phyloP scores from a whole-genome alignment of 1,139 yeast species.

The Sugiyamaella grinbergsii region DNA sequence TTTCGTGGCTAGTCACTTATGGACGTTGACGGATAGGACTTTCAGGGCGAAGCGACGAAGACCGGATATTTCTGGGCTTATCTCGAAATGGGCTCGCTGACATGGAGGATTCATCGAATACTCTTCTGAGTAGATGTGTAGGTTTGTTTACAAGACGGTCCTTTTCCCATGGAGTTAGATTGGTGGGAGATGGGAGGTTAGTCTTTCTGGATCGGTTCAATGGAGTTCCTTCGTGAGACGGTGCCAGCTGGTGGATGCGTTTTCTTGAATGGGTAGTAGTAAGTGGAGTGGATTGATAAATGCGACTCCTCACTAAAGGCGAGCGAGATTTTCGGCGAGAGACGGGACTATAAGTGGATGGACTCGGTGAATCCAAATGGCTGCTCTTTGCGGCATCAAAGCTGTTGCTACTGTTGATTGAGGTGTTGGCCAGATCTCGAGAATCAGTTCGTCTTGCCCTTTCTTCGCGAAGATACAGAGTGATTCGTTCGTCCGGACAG shows the following conservation, averaged over 20 bases:
- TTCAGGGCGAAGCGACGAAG: slow-evolving; percentile 3
- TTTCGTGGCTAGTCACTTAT: too few relatives aligned
- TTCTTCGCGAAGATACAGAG: slow-evolving; percentile 66
- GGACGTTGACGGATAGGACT: slow-evolving; percentile 9
- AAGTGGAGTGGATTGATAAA: not conserved
- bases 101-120: slow-evolving; percentile 16
- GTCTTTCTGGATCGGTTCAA: not conserved
- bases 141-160: slow-evolving; percentile 30
- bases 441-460: slow-evolving; percentile 22
- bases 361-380: slow-evolving; percentile 11
- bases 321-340: slow-evolving; percentile 1
- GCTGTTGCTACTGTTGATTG: not conserved
- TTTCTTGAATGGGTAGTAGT: not conserved
- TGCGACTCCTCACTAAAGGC: not conserved
- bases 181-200: slow-evolving; percentile 4
- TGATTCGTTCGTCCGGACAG: slow-evolving; percentile 66
- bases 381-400: slow-evolving; percentile 1
- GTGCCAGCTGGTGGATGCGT: not conserved
- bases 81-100: slow-evolving; percentile 21
- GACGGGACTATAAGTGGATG: not conserved
- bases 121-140: slow-evolving; percentile 21
- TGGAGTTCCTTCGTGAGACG: not conserved
- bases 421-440: not conserved
- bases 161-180: slow-evolving; percentile 35
- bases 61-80: not conserved